A percentile compares a stretch with the other conserved stretches of the same genome.
These are phyloP conservation scores for Ogataea zsoltii DNA, from an alignment of 805 yeast genomes.

Conservation along the genomic window DNA sequence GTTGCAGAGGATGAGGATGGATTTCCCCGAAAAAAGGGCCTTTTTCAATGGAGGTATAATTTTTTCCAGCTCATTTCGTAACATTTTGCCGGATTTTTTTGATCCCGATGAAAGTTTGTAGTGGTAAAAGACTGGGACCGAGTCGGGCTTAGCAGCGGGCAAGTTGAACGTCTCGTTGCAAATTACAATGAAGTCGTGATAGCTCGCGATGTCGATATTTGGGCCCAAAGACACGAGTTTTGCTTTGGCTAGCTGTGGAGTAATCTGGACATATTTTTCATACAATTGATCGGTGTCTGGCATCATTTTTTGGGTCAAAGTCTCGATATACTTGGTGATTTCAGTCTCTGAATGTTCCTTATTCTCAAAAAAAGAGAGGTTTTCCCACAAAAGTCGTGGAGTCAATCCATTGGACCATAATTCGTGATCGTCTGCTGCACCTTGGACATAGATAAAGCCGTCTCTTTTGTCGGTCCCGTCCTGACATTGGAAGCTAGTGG, in stretches of 20 bases:
- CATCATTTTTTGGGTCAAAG: background rate
- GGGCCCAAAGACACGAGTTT: constrained; percentile 2
- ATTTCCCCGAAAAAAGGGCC: constrained; percentile 1
- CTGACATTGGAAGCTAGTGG: constrained; percentile 62
- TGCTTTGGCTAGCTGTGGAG: constrained; percentile 13
- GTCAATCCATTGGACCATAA: constrained; percentile 67
- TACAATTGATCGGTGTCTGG: background rate
- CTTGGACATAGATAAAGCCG: constrained; percentile 74
- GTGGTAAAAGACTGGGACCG: constrained; percentile 25
- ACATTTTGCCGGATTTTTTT: constrained; percentile 67
- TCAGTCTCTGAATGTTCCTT: constrained; percentile 32
- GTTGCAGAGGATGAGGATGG: constrained; percentile 55
- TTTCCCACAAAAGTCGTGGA: constrained; percentile 59
- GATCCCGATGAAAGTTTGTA: constrained; percentile 29
- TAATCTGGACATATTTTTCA: constrained; percentile 6
- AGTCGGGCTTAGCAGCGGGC: constrained; percentile 13
- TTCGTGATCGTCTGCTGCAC: constrained; percentile 95
- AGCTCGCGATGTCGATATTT: constrained; percentile 15
- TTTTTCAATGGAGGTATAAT: constrained; percentile 36
- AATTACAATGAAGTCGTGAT: constrained; percentile 25
- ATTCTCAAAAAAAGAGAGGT: constrained; percentile 30
- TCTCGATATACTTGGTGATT: constrained; percentile 18
- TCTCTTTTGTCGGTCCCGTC: constrained; percentile 52
- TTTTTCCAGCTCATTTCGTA: constrained; percentile 49
- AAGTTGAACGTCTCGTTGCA: constrained; percentile 16